Evolutionary conservation across 306 rosid species (phyloP), one percentile per base, ranked within the genome.

Genomic region (Gleditsia sinensis): DNA sequence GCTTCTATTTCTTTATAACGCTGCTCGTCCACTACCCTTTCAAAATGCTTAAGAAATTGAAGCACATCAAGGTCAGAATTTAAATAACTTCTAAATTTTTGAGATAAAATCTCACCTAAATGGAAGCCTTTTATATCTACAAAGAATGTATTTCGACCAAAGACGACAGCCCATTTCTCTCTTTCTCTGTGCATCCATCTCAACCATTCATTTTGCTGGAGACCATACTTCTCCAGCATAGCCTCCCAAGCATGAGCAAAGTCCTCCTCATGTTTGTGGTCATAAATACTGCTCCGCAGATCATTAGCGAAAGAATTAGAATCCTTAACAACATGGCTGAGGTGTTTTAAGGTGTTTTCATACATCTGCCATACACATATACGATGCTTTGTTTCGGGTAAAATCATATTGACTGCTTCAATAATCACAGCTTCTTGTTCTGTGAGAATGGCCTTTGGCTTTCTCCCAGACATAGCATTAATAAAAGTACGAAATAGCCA

Each of bases 151-250:
- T 85, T 90, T 69, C 57, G 75, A 13, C 86, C 86, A 50, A 79
- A 83, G 67, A 81, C 83, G 75, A 82, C 85, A 62, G 86, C 87
- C 89, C 92, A 90, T 71, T 84, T 86, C 76, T 87, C 88, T 64
- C 79, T 86, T 63, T 86, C 86, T 72, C 89, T 87, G 69, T 83
- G 83, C 86, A 87, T 85, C 91, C 94, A 89, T 81, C 82, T 83
- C 74, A 89, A 66, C 94, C 94, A 87, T 62, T 89, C 91, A 70
- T 83, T 87, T 77, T 79, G 78, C 76, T 75, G 86, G 25, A 87
- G 90, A 83, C 57, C 77, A 75, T 85, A 75, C 50, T 76, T 86
- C 49, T 78, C 83, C 81, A 89, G 56, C 85, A 89, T 78, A 60
- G 78, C 73, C 70, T 73, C 81, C 94, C 94, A 89, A 25, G 85